Percentiles rank a stretch among this genome's conserved stretches.
phyloP scores from a whole-genome alignment of 1,139 yeast species.

The Pneumocystis oryctolagi region DNA sequence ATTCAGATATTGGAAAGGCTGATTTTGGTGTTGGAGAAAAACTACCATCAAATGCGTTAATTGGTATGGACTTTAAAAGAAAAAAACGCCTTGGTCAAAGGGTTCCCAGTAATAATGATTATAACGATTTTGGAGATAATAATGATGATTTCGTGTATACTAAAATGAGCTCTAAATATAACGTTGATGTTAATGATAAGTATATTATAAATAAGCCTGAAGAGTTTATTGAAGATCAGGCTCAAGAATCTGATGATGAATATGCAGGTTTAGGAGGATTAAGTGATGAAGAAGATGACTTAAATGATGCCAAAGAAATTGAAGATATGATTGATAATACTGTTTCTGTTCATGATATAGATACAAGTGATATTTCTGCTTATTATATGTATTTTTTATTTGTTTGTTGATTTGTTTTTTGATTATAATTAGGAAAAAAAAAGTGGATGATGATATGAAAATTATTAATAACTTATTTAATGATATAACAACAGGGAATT shows the following conservation, averaged over 20 bases:
- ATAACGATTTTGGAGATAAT: slow-evolving; percentile 1
- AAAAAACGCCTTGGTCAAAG: neutral
- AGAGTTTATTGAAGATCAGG: slow-evolving; percentile 66
- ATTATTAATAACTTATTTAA: slow-evolving; percentile 61
- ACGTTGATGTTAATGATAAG: slow-evolving; percentile 22
- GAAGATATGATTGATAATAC: slow-evolving; percentile 13
- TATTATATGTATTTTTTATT: slow-evolving; percentile 11
- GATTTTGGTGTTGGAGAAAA: slow-evolving; percentile 3
- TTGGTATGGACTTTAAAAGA: neutral
- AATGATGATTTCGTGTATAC: slow-evolving; percentile 4
- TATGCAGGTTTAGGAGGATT: slow-evolving; percentile 83
- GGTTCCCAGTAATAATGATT: neutral
- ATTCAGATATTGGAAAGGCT: slow-evolving; percentile 5
- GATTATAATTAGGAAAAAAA: slow-evolving; percentile 32
- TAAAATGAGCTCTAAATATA: slow-evolving; percentile 19
- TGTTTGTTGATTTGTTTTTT: neutral
- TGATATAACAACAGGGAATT: slow-evolving; percentile 71
- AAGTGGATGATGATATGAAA: slow-evolving; percentile 51
- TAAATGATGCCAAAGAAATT: slow-evolving; percentile 34
- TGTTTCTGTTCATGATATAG: slow-evolving; percentile 32
- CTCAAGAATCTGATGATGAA: slow-evolving; percentile 93
- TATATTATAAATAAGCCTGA: slow-evolving; percentile 35
- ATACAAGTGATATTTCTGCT: slow-evolving; percentile 47
- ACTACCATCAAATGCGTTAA: neutral
- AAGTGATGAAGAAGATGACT: slow-evolving; percentile 65